Evolutionary conservation across 768 basidiomycete species (phyloP).

Genomic region (Tricholoma sp.): DNA sequence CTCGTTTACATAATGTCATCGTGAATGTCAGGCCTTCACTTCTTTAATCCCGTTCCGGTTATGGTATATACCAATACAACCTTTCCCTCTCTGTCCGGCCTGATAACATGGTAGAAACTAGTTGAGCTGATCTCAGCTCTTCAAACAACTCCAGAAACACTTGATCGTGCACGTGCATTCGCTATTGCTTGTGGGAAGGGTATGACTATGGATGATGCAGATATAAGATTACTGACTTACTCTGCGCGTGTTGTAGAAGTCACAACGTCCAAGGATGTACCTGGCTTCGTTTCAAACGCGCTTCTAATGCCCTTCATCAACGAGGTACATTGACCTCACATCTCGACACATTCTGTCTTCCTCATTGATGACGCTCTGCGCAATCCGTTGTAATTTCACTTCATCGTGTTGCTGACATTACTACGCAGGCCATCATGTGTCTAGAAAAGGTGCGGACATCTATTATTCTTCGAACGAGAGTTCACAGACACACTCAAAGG

Average conservation of each 20-base stretch:
- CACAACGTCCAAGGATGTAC: constrained; percentile 85
- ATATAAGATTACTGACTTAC: not conserved
- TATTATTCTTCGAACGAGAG: not conserved
- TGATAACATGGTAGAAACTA: constrained; percentile 53
- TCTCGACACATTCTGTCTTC: not conserved
- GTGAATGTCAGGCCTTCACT: constrained; percentile 63
- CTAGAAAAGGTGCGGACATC: constrained; percentile 66
- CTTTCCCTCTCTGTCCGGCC: not conserved
- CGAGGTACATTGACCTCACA: constrained; percentile 46
- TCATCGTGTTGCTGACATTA: not conserved
- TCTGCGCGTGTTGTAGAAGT: constrained; percentile 55
- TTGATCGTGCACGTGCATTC: constrained; percentile 74
- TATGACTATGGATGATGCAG: constrained; percentile 20
- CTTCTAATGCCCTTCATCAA: constrained; percentile 97
- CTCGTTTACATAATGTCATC: not conserved
- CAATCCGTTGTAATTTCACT: not conserved
- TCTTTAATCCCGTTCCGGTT: constrained; percentile 96
- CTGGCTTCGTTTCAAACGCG: constrained; percentile 93
- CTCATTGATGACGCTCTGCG: not conserved
- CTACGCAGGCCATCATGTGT: constrained; percentile 79
- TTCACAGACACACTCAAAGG: constrained; percentile 37
- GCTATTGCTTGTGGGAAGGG: constrained; percentile 90
- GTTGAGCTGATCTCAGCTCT: constrained; percentile 94
- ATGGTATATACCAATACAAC: constrained; percentile 54
- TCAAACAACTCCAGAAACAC: constrained; percentile 77